Evolutionary conservation across 164 flowering plant species (phyloP).

Genomic region (Vitis rotundifolia): DNA sequence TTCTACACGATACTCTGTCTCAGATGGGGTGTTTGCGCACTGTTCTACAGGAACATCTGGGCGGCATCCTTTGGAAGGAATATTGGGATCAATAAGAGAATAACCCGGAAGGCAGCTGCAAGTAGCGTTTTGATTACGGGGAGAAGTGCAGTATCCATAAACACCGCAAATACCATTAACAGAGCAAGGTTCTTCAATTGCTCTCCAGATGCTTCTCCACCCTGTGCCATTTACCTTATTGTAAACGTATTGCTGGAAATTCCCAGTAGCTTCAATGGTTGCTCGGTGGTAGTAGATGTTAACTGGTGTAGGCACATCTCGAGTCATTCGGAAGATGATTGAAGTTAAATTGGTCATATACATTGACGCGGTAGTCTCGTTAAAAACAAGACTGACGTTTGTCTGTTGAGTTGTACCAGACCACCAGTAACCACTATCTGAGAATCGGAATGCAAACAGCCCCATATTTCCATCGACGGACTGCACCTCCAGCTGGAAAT

Average conservation of each 20-base stretch:
- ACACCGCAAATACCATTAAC: conserved; percentile 24
- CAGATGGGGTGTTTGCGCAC: conserved; percentile 8
- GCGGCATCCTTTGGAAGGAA: conserved; percentile 22
- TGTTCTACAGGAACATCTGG: conserved; percentile 7
- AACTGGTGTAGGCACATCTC: conserved; percentile 10
- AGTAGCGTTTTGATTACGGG: conserved; percentile 4
- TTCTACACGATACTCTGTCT: conserved; percentile 1
- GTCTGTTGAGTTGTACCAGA: neutral
- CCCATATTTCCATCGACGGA: conserved; percentile 21
- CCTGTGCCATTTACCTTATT: conserved; percentile 10
- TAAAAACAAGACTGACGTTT: conserved; percentile 6
- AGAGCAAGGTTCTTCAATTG: conserved; percentile 11
- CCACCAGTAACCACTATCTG: conserved; percentile 24
- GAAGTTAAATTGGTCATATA: conserved; percentile 10
- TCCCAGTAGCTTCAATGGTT: conserved; percentile 21
- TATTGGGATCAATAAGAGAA: conserved; percentile 14
- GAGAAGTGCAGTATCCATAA: conserved; percentile 20
- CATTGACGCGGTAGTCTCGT: conserved; percentile 5
- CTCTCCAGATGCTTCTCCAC: conserved; percentile 22
- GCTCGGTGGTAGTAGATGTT: conserved; percentile 30
- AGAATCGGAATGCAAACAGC: conserved; percentile 13
- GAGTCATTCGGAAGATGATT: neutral
- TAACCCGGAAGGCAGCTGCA: conserved; percentile 24
- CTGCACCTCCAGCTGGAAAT: conserved; percentile 29
- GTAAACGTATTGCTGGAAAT: conserved; percentile 23